Evolutionary conservation across 768 basidiomycete genomes (phyloP).

Genomic region (Mycena galericulata): DNA sequence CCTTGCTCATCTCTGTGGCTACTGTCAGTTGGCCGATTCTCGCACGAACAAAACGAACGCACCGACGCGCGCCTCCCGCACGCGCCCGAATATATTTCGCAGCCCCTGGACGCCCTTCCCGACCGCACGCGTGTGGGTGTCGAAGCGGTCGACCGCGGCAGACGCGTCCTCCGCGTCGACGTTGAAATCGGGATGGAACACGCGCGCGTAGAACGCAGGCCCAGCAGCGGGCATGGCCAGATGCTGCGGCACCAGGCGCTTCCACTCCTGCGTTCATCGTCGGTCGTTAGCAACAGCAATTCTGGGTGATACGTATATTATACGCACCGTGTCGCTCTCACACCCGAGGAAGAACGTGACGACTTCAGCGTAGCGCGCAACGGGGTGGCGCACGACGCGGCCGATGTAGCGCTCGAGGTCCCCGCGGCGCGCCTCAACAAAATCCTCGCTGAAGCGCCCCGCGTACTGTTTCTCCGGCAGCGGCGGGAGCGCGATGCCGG

Average conservation of each 20-base stretch:
- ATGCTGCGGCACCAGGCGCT: conserved; percentile 68
- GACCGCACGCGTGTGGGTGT: conserved; percentile 71
- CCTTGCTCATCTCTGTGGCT: conserved; percentile 78
- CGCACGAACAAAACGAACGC: conserved; percentile 30
- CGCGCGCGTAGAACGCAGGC: conserved; percentile 79
- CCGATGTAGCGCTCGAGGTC: conserved; percentile 85
- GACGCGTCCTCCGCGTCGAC: conserved; percentile 79
- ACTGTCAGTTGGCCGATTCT: not conserved
- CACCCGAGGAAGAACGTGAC: conserved; percentile 84
- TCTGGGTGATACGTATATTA: not conserved
- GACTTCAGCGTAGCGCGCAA: conserved; percentile 83
- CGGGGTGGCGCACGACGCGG: conserved; percentile 77
- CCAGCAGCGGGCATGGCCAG: conserved; percentile 75
- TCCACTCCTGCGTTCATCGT: conserved; percentile 71
- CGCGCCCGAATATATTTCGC: conserved; percentile 68
- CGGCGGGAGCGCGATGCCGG: conserved; percentile 83
- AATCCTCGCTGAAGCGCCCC: conserved; percentile 82
- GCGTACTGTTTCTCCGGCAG: conserved; percentile 90
- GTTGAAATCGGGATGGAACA: conserved; percentile 90
- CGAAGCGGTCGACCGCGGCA: conserved; percentile 70
- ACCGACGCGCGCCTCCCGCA: conserved; percentile 80
- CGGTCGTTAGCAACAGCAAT: conserved; percentile 10
- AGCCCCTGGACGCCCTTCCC: conserved; percentile 77
- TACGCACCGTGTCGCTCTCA: conserved; percentile 78
- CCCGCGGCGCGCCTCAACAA: conserved; percentile 84